Evolutionary conservation across 176 grass and related monocot species (phyloP), one percentile per base, ranked within the genome.

Genomic region (Hsuehochloa calcarea): DNA sequence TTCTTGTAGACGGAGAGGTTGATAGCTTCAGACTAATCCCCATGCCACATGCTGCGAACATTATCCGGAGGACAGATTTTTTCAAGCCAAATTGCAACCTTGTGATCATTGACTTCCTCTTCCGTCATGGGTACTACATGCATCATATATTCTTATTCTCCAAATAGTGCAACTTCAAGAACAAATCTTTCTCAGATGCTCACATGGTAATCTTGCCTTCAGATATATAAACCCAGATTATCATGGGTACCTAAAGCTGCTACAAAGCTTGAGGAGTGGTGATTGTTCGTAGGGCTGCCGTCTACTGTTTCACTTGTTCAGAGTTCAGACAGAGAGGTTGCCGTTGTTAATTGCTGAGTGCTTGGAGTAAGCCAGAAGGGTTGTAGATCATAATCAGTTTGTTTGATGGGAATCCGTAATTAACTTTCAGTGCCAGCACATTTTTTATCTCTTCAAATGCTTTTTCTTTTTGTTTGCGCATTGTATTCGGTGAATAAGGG

Each of bases 21-120:
- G 95, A 90, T 90, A 97, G 95, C 88, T 97, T 97, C 88, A 94
- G 67, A 49, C 61, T 97, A 87, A 69, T 97, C 52, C 81, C 90
- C 31, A 83, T 93, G 31, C 20, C 37, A 50, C 90, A 97, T 84
- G 93, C 61, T 75, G 95, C 95, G 56, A 95, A 89, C 58, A 90
- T 95, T 41, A 77, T 97, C 34, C 59, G 67, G 38, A 93, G 89
- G 49, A 95, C 92, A 52, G 72, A 88, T 34, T 90, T 90, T 81
- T 95, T 91, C 82, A 97, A 97, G 72, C 70, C 89, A 64, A 97
- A 97, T 34, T 95, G 95, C 76, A 87, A 80, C 64, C 87, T 97
- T 71, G 92, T 97, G 40, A 91, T 97, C 41, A 89, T 91, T 3
- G 92, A 97, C 51, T 97, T 93, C 75, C 85, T 97, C 40, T 92